Conservation (phyloP, 208 protist species). For the Leishmania gerbilli region DNA sequence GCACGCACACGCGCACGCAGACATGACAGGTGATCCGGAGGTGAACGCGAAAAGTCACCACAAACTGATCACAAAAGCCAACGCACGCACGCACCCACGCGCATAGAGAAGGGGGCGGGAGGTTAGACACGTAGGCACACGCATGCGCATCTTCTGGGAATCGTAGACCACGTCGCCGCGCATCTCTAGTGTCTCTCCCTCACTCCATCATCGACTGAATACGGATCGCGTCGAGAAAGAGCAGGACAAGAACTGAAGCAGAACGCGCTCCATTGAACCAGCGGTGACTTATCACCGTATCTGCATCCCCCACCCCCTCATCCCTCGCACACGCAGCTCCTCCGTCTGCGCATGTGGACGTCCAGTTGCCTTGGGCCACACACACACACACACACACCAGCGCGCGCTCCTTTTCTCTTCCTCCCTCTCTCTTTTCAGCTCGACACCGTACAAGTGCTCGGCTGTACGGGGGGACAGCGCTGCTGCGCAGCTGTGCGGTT, state of each 20-base stretch:
- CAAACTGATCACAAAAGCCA: too few relatives aligned
- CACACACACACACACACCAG: too few relatives aligned
- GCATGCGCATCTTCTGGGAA: neutral
- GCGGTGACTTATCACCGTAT: neutral
- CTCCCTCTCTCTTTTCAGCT: neutral
- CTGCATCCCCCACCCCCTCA: neutral
- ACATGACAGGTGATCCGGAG: too few relatives aligned
- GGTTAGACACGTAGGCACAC: neutral
- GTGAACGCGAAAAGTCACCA: too few relatives aligned
- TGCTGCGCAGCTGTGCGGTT: neutral
- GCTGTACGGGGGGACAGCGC: neutral
- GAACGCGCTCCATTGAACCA: neutral
- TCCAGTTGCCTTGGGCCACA: neutral
- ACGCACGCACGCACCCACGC: neutral
- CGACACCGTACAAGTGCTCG: neutral
- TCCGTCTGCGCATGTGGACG: neutral
- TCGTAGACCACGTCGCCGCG: neutral
- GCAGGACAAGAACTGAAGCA: neutral
- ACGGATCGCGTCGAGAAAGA: neutral
- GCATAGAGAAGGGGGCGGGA: neutral
- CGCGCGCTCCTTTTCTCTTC: neutral
- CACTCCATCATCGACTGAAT: neutral
- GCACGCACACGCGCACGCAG: neutral
- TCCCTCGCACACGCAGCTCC: neutral
- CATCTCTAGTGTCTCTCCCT: neutral